Base-by-base conservation (phyloP, 352 stramenopile species). In the Phytophthora niederhauseri region DNA sequence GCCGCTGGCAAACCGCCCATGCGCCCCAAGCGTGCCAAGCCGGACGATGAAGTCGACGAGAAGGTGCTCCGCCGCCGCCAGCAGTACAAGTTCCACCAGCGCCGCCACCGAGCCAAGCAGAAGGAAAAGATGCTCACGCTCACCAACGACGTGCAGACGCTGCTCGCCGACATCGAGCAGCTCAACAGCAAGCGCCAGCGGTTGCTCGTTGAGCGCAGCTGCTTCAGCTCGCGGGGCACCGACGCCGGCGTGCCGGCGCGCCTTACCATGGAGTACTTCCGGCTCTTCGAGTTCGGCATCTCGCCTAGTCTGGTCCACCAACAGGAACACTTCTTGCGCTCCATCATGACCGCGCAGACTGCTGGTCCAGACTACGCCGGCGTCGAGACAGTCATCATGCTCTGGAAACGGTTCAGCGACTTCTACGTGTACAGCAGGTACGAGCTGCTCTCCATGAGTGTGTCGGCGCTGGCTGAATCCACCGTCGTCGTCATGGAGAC, bases 51-150 rank as follows among this genome's bases (percentile, higher is more conserved):
- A 55, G 46, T 34, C n/a, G 68, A 81, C 46, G 77, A 92, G 26
- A 87, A 85, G 54, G 66, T 84, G 26, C 61, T 78, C 20, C 73
- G 77, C 4, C 61, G 76, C 26, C 76, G 82, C 6, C 69, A 82
- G 48, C 85, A 91, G 64, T 90, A 90, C 71, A 89, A 89, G 36
- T 78, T 86, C 60, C 82, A 91, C 61, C 83, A 93, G 62, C 82
- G 78, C 2, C 82, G 73, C 59, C 85, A 92, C 59, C 80, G 83
- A 20, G 83, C 82, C 50, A 87, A 89, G 72, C 80, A 90, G 57
- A 90, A 91, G 51, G 62, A 77, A 53, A 82, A 82, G 64, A 64
- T 70, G 38, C 31, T 78, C 28, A 68, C 55, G 55, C 77, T 90
- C 11, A 75, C 76, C 20, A 59, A 80, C 14, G 72, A 90, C 11